Conservation (phyloP, 129 eudicot genomes). For the Tagetes erecta region DNA sequence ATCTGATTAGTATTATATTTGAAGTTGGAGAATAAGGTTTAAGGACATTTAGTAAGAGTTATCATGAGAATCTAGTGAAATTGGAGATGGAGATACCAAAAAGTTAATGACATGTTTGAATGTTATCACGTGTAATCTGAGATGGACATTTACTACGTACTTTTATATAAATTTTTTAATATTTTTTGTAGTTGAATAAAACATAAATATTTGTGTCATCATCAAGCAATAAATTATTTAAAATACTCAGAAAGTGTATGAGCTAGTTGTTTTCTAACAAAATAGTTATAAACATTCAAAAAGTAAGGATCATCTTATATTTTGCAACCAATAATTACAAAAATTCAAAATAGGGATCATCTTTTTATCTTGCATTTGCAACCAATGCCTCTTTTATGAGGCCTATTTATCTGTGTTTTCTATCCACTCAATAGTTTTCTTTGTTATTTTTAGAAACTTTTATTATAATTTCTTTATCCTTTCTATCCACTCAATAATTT, state of each 20-base stretch:
- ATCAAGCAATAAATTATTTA: not conserved
- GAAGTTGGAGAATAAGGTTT: not conserved
- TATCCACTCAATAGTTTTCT: not conserved
- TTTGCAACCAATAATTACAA: too few species aligned
- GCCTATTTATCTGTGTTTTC: too few species aligned
- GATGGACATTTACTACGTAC: not conserved
- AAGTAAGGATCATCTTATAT: too few species aligned
- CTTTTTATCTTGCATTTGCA: too few species aligned
- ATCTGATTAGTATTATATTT: not conserved
- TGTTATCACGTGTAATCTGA: slow-evolving; percentile 23
- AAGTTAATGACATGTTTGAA: slow-evolving; percentile 2
- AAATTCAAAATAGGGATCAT: too few species aligned
- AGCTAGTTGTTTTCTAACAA: too few species aligned
- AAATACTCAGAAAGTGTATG: too few species aligned
- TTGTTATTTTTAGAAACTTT: too few species aligned
- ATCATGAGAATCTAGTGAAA: slow-evolving; percentile 31
- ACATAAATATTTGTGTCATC: not conserved
- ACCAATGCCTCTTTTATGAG: too few species aligned
- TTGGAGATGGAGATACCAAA: slow-evolving; percentile 9
- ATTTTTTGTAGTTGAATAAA: not conserved
- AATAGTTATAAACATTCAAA: too few species aligned
- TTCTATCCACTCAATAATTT: too few species aligned
- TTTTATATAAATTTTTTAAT: not conserved
- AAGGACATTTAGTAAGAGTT: not conserved
- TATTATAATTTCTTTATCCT: too few species aligned